Conservation (phyloP, 805 yeast genomes). For the Teunomyces lycoperdinae region DNA sequence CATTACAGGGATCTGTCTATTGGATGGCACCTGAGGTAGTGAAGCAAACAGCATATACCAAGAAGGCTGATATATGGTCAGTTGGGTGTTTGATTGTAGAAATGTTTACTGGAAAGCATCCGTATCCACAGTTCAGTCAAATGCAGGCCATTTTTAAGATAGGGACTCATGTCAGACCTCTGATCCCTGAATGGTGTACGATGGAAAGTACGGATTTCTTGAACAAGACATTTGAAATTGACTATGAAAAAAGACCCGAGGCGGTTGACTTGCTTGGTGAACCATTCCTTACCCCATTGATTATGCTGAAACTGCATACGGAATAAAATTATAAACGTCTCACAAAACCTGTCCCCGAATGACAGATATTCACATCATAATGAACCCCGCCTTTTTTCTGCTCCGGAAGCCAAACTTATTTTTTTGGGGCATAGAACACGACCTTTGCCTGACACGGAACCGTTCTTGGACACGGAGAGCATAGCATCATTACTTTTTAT, state of each 20-base stretch:
- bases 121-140: slow-evolving; percentile 90
- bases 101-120: slow-evolving; percentile 95
- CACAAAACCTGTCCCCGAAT: too few species aligned
- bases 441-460: slow-evolving; percentile 4
- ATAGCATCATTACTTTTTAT: slow-evolving; percentile 5
- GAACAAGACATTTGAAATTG: slow-evolving; percentile 65
- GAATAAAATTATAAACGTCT: neutral
- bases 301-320: slow-evolving; percentile 23
- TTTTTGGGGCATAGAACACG: neutral
- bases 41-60: slow-evolving; percentile 85
- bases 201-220: slow-evolving; percentile 67
- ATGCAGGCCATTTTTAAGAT: slow-evolving; percentile 96
- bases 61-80: slow-evolving; percentile 96
- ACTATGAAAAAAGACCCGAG: slow-evolving; percentile 68
- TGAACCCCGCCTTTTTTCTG: neutral
- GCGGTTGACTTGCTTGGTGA: slow-evolving; percentile 70
- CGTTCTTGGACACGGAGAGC: neutral
- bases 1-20: slow-evolving; percentile 88
- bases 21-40: slow-evolving; percentile 99
- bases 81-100: slow-evolving; percentile 92
- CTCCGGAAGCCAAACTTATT: neutral
- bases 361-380: neutral
- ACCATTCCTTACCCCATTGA: slow-evolving; percentile 52
- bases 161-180: slow-evolving; percentile 82
- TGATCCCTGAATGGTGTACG: slow-evolving; percentile 71